Evolutionary conservation across 176 grass and related monocot species (phyloP).

Genomic region (Ananas comosus): DNA sequence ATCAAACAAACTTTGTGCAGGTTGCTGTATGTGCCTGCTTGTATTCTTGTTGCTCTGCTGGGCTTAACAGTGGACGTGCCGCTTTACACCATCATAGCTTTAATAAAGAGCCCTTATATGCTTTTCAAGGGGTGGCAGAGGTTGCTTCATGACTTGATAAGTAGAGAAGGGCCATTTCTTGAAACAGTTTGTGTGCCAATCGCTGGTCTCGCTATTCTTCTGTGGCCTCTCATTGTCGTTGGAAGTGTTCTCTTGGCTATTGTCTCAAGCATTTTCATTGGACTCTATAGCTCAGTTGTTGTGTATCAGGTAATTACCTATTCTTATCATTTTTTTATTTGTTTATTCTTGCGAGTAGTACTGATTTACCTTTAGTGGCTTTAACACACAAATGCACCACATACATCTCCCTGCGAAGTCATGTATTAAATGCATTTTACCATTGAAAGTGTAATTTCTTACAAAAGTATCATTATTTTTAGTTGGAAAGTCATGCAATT

Average conservation of each 20-base stretch:
- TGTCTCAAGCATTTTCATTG: constrained; percentile 84
- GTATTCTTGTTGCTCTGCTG: constrained; percentile 45
- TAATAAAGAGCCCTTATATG: constrained; percentile 96
- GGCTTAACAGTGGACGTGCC: constrained; percentile 73
- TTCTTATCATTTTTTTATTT: neutral
- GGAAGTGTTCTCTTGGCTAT: constrained; percentile 67
- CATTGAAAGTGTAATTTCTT: too few relatives aligned
- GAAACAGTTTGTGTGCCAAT: constrained; percentile 80
- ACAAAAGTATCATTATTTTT: too few relatives aligned
- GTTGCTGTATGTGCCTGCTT: constrained; percentile 63
- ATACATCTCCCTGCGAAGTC: too few relatives aligned
- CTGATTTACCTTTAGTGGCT: too few relatives aligned
- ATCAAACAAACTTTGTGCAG: constrained; percentile 30
- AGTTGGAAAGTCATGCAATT: too few relatives aligned
- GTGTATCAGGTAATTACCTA: constrained; percentile 62
- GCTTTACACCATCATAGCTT: constrained; percentile 64
- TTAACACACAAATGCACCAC: too few relatives aligned
- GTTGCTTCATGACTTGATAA: constrained; percentile 75
- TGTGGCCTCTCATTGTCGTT: constrained; percentile 83
- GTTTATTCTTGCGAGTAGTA: neutral
- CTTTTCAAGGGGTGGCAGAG: constrained; percentile 99
- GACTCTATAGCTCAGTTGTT: constrained; percentile 79
- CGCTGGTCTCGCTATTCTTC: constrained; percentile 74
- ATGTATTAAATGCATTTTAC: too few relatives aligned
- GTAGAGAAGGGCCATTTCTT: constrained; percentile 75